Base-by-base conservation (phyloP, 2,329 filamentous ascomycete genomes). In the Decorospora gaudefroyi region DNA sequence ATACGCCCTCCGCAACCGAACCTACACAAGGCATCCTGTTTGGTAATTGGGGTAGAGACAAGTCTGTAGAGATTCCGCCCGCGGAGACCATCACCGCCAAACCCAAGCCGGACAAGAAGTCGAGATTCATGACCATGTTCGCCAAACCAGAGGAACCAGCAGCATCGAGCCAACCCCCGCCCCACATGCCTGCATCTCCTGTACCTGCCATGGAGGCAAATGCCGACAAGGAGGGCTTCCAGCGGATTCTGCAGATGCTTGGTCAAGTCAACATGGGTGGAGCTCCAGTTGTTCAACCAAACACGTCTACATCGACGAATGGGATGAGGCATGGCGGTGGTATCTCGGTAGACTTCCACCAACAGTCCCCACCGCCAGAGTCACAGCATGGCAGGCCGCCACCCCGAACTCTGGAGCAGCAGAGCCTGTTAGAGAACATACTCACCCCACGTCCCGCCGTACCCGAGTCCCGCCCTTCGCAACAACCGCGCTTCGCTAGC, bases 221-320 rank as follows among this genome's bases (percentile, higher is more conserved):
- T 4, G 83, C 84, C 50, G 91, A 96, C 62, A 89, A 90, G 69
- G 87, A 90, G 67, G 91, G 90, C 1, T 96, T 96, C 70, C 83
- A 90, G 54, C 82, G 85, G 30, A 81, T 96, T 31, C 76, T 96
- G 23, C 82, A 87, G 57, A 95, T 96, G 78, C 80, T 96, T 27
- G 86, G 90, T 35, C 74, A 75, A 32, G 54, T 59, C 25, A 68
- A 53, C 19, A 61, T 67, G 4, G 41, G 50, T 18, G 32, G 52
- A 12, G 55, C 51, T 13, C 49, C 42, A 28, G 33, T 53, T 28
- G 40, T 51, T 13, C 57, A 50, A n/a, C 59, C 57, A 32, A 56
- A 42, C 22, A 46, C 54, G 18, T 46, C 60, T 30, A 47, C 55
- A 18, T 60, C 60, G 12, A 44, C 47, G 3, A 70, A 69, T 31